Conservation (phyloP, 441 rosid species). For the Codiaeum variegatum region DNA sequence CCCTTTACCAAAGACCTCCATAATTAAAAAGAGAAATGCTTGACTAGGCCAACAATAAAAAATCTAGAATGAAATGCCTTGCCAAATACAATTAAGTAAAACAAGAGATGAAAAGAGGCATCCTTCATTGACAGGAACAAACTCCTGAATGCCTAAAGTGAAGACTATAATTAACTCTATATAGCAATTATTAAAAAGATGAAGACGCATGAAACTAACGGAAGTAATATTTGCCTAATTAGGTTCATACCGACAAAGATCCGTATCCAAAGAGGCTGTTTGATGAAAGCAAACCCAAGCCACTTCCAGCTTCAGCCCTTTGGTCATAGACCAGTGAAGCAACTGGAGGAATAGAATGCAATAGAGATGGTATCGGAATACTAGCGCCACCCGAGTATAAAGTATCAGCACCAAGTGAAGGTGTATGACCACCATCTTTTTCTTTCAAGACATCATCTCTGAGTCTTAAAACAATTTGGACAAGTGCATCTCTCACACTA, state of each 20-base stretch:
- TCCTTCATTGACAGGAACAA: neutral
- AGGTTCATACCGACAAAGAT: slow-evolving; percentile 55
- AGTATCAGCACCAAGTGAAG: slow-evolving; percentile 56
- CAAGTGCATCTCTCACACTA: slow-evolving; percentile 81
- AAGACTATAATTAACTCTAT: neutral
- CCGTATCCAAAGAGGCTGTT: slow-evolving; percentile 73
- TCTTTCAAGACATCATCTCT: slow-evolving; percentile 84
- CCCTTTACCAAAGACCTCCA: too few species aligned
- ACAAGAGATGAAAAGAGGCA: neutral
- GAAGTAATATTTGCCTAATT: neutral
- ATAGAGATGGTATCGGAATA: slow-evolving; percentile 54
- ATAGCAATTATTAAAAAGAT: neutral
- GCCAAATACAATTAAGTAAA: too few species aligned
- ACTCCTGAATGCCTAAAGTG: slow-evolving; percentile 4
- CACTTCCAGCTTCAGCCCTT: slow-evolving; percentile 59
- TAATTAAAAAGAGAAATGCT: too few species aligned
- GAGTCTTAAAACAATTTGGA: slow-evolving; percentile 84
- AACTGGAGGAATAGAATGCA: slow-evolving; percentile 67
- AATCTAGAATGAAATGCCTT: too few species aligned
- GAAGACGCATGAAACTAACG: slow-evolving; percentile 9
- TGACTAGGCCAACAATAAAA: too few species aligned
- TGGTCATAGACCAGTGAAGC: slow-evolving; percentile 70
- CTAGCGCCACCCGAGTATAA: slow-evolving; percentile 44
- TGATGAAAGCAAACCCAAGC: slow-evolving; percentile 62
- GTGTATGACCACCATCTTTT: slow-evolving; percentile 46